phyloP scores from a whole-genome alignment of 139 green algal species.

The Bryopsis sp. region DNA sequence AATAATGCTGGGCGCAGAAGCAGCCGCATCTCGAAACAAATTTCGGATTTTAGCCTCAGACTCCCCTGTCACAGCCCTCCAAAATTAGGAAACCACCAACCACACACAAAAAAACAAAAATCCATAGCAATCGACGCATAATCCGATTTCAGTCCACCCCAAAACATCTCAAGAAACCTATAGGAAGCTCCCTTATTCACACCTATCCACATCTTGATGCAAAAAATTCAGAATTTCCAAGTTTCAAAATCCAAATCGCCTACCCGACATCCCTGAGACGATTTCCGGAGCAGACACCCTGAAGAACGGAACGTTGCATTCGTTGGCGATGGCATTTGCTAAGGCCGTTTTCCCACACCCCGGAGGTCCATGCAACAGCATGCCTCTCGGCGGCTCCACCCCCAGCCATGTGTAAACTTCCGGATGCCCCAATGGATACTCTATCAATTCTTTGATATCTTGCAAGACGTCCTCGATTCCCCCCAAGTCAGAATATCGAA shows the following conservation, averaged over 20 bases:
- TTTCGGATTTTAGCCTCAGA: constrained; percentile 82
- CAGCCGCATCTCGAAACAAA: constrained; percentile 75
- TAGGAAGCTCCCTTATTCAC: too few species aligned
- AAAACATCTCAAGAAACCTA: too few species aligned
- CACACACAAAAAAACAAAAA: too few species aligned
- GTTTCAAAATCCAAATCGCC: constrained; percentile 39
- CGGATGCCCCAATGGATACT: constrained; percentile 82
- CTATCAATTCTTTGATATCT: constrained; percentile 76
- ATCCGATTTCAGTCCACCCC: too few species aligned
- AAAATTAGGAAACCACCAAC: too few species aligned
- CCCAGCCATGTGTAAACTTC: constrained; percentile 44
- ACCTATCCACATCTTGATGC: too few species aligned
- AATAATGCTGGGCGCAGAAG: constrained; percentile 82
- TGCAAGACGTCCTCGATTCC: constrained; percentile 64
- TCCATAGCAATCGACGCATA: too few species aligned
- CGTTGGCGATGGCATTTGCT: constrained; percentile 33
- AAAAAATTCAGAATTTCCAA: not conserved
- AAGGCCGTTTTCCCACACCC: constrained; percentile 79
- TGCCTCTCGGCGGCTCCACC: constrained; percentile 42
- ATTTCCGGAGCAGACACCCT: constrained; percentile 15
- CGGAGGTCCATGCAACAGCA: constrained; percentile 76
- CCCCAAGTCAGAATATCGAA: not conserved
- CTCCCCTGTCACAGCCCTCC: constrained; percentile 97
- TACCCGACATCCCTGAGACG: constrained; percentile 56
- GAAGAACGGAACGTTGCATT: constrained; percentile 18